Conservation (phyloP, 106 monocot species). For the Allium cepa region DNA sequence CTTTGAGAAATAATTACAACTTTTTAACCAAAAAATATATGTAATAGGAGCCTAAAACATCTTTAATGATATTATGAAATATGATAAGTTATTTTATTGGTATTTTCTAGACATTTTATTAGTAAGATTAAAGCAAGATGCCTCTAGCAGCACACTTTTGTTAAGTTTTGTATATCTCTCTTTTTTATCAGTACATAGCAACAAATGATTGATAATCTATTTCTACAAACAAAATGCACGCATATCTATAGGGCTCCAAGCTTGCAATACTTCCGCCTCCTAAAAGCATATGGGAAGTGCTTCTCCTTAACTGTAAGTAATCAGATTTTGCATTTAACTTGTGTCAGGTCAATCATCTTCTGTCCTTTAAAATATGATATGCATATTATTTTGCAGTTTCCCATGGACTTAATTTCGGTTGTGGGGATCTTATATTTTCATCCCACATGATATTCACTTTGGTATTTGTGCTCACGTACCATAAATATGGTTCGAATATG, state of each 20-base stretch:
- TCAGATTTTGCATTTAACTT: background rate
- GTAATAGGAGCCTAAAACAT: too few relatives aligned
- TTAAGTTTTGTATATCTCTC: too few relatives aligned
- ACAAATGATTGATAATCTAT: background rate
- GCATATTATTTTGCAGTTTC: slow-evolving; percentile 56
- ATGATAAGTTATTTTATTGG: too few relatives aligned
- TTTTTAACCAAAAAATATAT: too few relatives aligned
- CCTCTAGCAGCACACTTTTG: too few relatives aligned
- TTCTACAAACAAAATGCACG: too few relatives aligned
- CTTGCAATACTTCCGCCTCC: slow-evolving; percentile 73
- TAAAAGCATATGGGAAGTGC: slow-evolving; percentile 41
- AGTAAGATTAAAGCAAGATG: too few relatives aligned
- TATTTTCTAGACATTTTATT: too few relatives aligned
- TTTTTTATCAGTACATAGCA: background rate
- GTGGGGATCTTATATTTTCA: slow-evolving; percentile 95
- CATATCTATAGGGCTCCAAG: slow-evolving; percentile 28
- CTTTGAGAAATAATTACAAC: too few relatives aligned
- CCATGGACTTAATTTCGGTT: slow-evolving; percentile 68
- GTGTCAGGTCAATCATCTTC: background rate
- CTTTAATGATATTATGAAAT: too few relatives aligned
- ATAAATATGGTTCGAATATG: slow-evolving; percentile 87
- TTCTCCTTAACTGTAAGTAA: slow-evolving; percentile 8
- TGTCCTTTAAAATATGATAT: background rate
- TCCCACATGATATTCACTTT: slow-evolving; percentile 97
- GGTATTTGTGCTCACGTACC: slow-evolving; percentile 80